Evolutionary conservation across 2,329 filamentous ascomycete genomes (phyloP).

Genomic region (Botryotinia globosa): DNA sequence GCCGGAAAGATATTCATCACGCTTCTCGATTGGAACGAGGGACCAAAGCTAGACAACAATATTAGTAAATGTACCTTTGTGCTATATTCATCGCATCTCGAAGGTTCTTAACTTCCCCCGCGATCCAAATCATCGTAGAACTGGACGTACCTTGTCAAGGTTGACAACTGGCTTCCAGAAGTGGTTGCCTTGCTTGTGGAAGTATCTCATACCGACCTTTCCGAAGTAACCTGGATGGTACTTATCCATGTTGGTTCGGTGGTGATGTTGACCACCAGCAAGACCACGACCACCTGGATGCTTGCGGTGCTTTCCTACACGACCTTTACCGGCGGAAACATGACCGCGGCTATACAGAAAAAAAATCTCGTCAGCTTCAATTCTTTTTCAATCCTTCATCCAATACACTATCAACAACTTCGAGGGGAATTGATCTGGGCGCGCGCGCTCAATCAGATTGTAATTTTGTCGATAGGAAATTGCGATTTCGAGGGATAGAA

Average conservation of each 20-base stretch:
- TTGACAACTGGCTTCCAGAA: conserved; percentile 99
- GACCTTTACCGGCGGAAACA: conserved; percentile 97
- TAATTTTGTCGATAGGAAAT: conserved; percentile 15
- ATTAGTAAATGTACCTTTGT: conserved; percentile 13
- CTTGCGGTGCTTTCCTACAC: conserved; percentile 99
- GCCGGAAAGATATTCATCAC: conserved; percentile 84
- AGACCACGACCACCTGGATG: conserved; percentile 77
- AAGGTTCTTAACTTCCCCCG: not conserved
- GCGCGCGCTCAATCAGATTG: conserved; percentile 14
- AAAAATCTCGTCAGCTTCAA: conserved; percentile 35
- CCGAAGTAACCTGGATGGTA: conserved; percentile 99
- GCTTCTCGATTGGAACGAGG: conserved; percentile 87
- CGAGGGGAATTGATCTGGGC: conserved; percentile 14
- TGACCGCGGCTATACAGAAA: conserved; percentile 75
- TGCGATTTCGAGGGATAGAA: conserved; percentile 33
- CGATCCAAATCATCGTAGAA: conserved; percentile 5
- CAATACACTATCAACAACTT: conserved; percentile 6
- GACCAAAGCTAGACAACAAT: conserved; percentile 72
- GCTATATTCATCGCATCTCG: not conserved
- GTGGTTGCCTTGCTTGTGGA: conserved; percentile 94
- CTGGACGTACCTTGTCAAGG: conserved; percentile 80
- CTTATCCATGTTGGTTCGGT: conserved; percentile 87
- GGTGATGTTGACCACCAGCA: conserved; percentile 99
- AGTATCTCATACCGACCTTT: conserved; percentile 93
- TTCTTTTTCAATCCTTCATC: conserved; percentile 3